These are phyloP conservation scores for Starmerella floricola DNA, from an alignment of 805 yeast species.

Conservation along the genomic window DNA sequence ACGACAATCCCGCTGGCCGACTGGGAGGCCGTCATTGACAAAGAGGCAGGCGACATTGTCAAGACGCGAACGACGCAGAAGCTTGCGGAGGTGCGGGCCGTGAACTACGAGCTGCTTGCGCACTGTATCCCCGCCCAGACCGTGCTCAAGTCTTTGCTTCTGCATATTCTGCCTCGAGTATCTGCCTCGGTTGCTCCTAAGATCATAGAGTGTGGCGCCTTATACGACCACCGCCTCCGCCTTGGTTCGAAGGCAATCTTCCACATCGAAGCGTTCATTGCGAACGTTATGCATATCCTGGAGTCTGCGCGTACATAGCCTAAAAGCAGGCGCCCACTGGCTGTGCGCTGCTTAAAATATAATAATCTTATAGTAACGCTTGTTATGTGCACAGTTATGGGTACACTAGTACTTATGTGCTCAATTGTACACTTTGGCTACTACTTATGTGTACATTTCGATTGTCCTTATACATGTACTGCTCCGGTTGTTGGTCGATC, in stretches of 20 bases:
- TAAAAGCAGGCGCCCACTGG: too few relatives aligned
- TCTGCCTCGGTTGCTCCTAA: constrained; percentile 23
- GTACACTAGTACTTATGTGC: background rate
- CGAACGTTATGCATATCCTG: constrained; percentile 68
- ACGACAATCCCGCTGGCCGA: constrained; percentile 61
- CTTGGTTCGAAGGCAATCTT: constrained; percentile 81
- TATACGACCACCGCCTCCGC: constrained; percentile 70
- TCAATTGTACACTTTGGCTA: background rate
- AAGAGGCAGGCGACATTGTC: constrained; percentile 48
- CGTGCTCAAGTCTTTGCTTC: constrained; percentile 51
- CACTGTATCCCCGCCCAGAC: constrained; percentile 87
- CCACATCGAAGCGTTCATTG: constrained; percentile 89
- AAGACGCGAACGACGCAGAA: constrained; percentile 47
- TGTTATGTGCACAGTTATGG: background rate
- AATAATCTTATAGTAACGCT: background rate
- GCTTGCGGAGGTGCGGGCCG: constrained; percentile 45
- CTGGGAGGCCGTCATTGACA: constrained; percentile 74
- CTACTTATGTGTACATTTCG: too few relatives aligned
- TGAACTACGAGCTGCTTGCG: constrained; percentile 67
- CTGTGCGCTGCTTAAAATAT: too few relatives aligned
- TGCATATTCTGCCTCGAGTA: constrained; percentile 27
- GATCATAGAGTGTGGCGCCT: constrained; percentile 45
- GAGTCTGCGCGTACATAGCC: constrained; percentile 31
- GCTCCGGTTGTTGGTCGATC: too few relatives aligned
- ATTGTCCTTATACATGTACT: too few relatives aligned